These are phyloP conservation scores for Nigrograna mackinnonii DNA, from an alignment of 2,329 filamentous ascomycete species.

Conservation along the genomic window DNA sequence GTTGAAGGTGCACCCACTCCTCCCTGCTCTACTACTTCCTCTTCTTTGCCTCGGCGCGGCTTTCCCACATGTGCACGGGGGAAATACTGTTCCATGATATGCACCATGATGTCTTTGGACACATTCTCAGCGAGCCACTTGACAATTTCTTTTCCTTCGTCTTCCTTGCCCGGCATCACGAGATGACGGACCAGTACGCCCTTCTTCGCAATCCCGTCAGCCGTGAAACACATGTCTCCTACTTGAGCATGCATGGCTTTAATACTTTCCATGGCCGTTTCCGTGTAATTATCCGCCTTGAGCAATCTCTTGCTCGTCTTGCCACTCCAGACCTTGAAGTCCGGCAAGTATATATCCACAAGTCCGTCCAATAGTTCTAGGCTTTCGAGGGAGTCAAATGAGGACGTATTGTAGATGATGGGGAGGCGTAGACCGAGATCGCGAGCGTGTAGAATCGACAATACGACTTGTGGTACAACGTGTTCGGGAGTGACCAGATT, in stretches of 20 bases:
- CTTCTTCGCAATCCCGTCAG: slow-evolving; percentile 77
- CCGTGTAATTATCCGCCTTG: slow-evolving; percentile 77
- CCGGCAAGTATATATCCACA: slow-evolving; percentile 84
- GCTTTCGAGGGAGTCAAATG: slow-evolving; percentile 76
- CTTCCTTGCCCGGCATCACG: slow-evolving; percentile 81
- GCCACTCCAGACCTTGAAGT: slow-evolving; percentile 81
- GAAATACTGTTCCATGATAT: slow-evolving; percentile 89
- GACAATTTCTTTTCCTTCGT: slow-evolving; percentile 75
- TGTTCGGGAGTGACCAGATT: slow-evolving; percentile 87
- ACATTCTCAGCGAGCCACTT: slow-evolving; percentile 74
- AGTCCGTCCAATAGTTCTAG: slow-evolving; percentile 75
- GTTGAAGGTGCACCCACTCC: slow-evolving; percentile 23
- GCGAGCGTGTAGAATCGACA: slow-evolving; percentile 74
- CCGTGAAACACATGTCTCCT: slow-evolving; percentile 80
- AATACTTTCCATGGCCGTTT: slow-evolving; percentile 74
- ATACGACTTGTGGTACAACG: slow-evolving; percentile 79
- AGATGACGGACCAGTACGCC: slow-evolving; percentile 78
- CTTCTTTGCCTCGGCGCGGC: slow-evolving; percentile 47
- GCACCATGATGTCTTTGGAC: slow-evolving; percentile 75
- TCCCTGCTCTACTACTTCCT: slow-evolving; percentile 32
- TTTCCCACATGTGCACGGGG: slow-evolving; percentile 83
- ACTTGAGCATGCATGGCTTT: slow-evolving; percentile 81
- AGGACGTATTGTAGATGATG: slow-evolving; percentile 83
- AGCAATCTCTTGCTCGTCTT: slow-evolving; percentile 70
- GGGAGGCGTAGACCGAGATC: slow-evolving; percentile 72